A percentile compares a stretch with the other conserved stretches of the same genome.
Evolutionary conservation across 441 rosid species (phyloP).

Genomic region (Lepidium campestre): DNA sequence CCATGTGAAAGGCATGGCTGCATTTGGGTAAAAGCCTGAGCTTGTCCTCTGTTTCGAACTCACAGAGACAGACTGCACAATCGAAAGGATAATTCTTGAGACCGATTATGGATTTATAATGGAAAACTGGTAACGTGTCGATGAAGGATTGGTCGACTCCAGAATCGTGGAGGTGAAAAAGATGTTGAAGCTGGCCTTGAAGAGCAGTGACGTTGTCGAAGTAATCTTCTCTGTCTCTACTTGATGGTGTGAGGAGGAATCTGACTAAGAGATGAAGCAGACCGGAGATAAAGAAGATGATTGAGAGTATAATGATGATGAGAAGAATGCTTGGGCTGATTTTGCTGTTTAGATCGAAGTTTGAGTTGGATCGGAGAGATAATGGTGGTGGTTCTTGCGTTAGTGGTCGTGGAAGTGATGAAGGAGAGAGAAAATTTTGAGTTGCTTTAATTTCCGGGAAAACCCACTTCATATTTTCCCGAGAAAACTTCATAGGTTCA

Average conservation of each 20-base stretch:
- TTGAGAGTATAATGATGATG: conserved; percentile 53
- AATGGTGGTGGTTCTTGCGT: neutral
- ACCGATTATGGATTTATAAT: conserved; percentile 77
- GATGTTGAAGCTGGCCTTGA: conserved; percentile 94
- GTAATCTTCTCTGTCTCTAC: conserved; percentile 54
- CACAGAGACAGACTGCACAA: conserved; percentile 93
- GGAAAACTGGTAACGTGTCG: conserved; percentile 84
- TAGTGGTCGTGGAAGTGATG: conserved; percentile 10
- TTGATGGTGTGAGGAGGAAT: conserved; percentile 46
- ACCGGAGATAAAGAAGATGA: conserved; percentile 66
- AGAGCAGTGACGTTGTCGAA: conserved; percentile 69
- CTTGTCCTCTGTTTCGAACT: conserved; percentile 80
- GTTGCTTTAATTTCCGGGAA: conserved; percentile 18
- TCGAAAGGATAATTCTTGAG: conserved; percentile 70
- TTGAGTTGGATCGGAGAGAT: conserved; percentile 8
- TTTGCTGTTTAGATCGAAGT: conserved; percentile 31
- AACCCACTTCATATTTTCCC: conserved; percentile 24
- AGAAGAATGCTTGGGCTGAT: conserved; percentile 67
- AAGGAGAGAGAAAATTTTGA: conserved; percentile 17
- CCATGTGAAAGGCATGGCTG: conserved; percentile 95
- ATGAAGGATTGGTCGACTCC: conserved; percentile 95
- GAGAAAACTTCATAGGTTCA: conserved; percentile 14
- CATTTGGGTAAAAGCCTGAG: conserved; percentile 92
- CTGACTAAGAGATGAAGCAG: conserved; percentile 70
- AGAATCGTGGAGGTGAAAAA: conserved; percentile 88